Conservation (phyloP, 202 grass and related monocot genomes). For the Saccharum hybrid region DNA sequence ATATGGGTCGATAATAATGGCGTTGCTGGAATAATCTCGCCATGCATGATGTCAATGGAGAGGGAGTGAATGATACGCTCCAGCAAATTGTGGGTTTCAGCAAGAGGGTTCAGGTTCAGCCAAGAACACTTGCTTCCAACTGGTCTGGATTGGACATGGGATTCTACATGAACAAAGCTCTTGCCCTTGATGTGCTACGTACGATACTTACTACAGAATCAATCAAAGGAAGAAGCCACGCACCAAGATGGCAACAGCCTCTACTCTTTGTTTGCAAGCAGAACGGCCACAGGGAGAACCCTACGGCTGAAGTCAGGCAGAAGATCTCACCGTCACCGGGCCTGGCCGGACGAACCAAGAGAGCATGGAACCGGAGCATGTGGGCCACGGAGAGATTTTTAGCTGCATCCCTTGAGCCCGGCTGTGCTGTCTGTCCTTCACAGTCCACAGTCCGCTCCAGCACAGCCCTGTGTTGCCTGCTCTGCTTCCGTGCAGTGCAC, state of each 20-base stretch:
- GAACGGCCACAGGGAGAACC: background rate
- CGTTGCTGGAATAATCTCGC: background rate
- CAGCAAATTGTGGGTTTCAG: background rate
- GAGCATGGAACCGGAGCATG: conserved; percentile 35
- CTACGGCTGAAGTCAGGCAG: background rate
- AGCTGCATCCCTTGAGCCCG: conserved; percentile 11
- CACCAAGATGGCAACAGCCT: too few relatives aligned
- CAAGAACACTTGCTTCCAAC: background rate
- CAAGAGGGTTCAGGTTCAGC: background rate
- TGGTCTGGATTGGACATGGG: background rate
- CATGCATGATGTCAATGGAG: background rate
- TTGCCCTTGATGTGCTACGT: too few relatives aligned
- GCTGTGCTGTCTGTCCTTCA: conserved; percentile 41
- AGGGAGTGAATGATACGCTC: background rate
- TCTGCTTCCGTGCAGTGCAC: conserved; percentile 31
- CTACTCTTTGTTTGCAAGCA: background rate
- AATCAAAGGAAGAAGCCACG: too few relatives aligned
- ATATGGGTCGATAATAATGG: background rate
- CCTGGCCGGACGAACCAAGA: background rate
- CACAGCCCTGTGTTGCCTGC: background rate
- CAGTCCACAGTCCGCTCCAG: background rate
- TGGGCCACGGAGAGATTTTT: conserved; percentile 31
- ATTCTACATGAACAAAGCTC: conserved; percentile 24
- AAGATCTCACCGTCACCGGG: background rate
- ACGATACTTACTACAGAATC: too few relatives aligned